Conservation (phyloP, 805 yeast genomes). For the Lachancea thermotolerans region DNA sequence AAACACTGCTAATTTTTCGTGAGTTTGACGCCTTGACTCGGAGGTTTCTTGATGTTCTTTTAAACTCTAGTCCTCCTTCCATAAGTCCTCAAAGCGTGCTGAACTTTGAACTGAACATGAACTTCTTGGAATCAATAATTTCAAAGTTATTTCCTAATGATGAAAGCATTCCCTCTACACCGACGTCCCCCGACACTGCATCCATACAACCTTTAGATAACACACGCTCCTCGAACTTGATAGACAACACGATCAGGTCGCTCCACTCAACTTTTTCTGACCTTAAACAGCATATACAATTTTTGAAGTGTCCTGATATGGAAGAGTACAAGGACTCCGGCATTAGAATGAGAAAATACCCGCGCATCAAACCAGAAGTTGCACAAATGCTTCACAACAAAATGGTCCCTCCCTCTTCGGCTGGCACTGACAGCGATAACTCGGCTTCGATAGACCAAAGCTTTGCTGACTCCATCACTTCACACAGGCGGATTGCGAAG, state of each 20-base stretch:
- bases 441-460: conserved; percentile 4
- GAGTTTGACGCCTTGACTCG: conserved; percentile 81
- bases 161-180: conserved; percentile 10
- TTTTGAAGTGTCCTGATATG: conserved; percentile 56
- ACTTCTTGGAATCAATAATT: conserved; percentile 57
- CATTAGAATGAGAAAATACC: conserved; percentile 57
- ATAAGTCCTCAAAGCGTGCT: conserved; percentile 55
- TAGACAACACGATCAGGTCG: conserved; percentile 38
- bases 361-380: conserved; percentile 65
- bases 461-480: conserved; percentile 6
- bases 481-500: conserved; percentile 22
- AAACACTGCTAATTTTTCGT: conserved; percentile 73
- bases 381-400: conserved; percentile 58
- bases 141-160: conserved; percentile 30
- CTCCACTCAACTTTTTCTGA: conserved; percentile 70
- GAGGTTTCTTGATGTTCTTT: conserved; percentile 55
- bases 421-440: conserved; percentile 3
- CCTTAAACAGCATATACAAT: conserved; percentile 69
- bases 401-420: conserved; percentile 13
- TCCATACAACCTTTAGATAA: conserved; percentile 7
- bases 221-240: conserved; percentile 17
- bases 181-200: conserved; percentile 19
- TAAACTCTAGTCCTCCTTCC: conserved; percentile 42
- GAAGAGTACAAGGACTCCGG: conserved; percentile 57
- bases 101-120: conserved; percentile 75